Evolutionary conservation across 129 eudicot species (phyloP).

Genomic region (Chrysanthemum makinoi): DNA sequence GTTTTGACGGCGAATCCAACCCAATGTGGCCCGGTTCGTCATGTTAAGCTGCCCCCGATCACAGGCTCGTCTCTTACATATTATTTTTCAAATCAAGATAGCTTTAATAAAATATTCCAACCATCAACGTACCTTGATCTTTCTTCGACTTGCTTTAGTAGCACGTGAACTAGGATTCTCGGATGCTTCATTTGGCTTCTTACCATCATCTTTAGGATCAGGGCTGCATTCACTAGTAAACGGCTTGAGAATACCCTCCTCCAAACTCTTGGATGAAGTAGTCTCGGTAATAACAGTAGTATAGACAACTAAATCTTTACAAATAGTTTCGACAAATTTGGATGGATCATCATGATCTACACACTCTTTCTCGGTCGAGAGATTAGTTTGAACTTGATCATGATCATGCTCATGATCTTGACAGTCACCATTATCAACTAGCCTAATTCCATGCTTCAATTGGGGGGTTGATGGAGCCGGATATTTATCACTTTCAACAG

Average conservation of each 20-base stretch:
- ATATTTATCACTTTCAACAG: constrained; percentile 51
- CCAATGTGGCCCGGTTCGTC: too few species aligned
- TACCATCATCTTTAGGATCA: constrained; percentile 16
- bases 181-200: constrained; percentile 30
- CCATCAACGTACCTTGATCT: constrained; percentile 51
- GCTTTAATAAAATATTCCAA: neutral
- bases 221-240: constrained; percentile 29
- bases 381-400: constrained; percentile 49
- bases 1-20: too few species aligned
- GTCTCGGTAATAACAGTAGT: constrained; percentile 5
- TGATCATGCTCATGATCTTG: constrained; percentile 61
- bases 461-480: constrained; percentile 90
- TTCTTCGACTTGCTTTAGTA: constrained; percentile 50
- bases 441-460: constrained; percentile 54
- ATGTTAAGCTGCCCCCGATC: too few species aligned
- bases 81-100: neutral
- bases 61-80: too few species aligned
- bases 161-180: constrained; percentile 34
- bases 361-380: constrained; percentile 41
- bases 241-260: constrained; percentile 33
- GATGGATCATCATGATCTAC: constrained; percentile 55
- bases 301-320: constrained; percentile 35
- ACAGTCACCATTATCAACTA: constrained; percentile 52
- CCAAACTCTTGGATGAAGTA: constrained; percentile 30
- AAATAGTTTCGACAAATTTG: constrained; percentile 74